A percentile compares a stretch with the other conserved stretches of the same genome.
Evolutionary conservation across 805 yeast species (phyloP).

Genomic region (Grigorovia transvaalensis): DNA sequence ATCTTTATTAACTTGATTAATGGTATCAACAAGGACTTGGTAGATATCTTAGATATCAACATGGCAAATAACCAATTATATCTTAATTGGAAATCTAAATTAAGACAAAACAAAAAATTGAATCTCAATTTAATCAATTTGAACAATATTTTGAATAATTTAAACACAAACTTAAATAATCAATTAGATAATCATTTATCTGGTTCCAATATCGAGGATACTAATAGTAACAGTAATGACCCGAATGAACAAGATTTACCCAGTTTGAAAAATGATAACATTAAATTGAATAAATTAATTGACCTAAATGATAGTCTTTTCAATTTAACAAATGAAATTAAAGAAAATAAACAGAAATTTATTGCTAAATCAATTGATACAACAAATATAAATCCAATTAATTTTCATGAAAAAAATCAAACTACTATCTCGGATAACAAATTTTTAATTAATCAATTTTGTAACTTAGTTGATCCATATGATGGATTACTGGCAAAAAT

Average conservation of each 20-base stretch:
- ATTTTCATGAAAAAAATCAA: not conserved
- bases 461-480: slow-evolving; percentile 1
- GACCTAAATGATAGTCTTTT: not conserved
- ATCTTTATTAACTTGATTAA: slow-evolving; percentile 16
- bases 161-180: not conserved
- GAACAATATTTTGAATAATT: not conserved
- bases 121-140: not conserved
- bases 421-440: not conserved
- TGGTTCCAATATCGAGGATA: not conserved
- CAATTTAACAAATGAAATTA: not conserved
- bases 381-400: not conserved
- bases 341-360: not conserved
- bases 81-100: not conserved
- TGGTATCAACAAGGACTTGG: slow-evolving; percentile 15
- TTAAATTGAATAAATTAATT: not conserved
- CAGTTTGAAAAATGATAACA: not conserved
- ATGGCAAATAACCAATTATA: slow-evolving; percentile 22
- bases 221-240: not conserved
- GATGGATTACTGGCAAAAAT: slow-evolving; percentile 1
- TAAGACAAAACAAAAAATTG: not conserved
- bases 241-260: not conserved
- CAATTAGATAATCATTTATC: not conserved
- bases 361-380: not conserved
- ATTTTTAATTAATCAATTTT: not conserved
- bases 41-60: slow-evolving; percentile 25